Percentiles rank a stretch among this genome's conserved stretches.
These are phyloP conservation scores for Neurospora sp. DNA, from an alignment of 495 filamentous ascomycete species.

Conservation along the genomic window DNA sequence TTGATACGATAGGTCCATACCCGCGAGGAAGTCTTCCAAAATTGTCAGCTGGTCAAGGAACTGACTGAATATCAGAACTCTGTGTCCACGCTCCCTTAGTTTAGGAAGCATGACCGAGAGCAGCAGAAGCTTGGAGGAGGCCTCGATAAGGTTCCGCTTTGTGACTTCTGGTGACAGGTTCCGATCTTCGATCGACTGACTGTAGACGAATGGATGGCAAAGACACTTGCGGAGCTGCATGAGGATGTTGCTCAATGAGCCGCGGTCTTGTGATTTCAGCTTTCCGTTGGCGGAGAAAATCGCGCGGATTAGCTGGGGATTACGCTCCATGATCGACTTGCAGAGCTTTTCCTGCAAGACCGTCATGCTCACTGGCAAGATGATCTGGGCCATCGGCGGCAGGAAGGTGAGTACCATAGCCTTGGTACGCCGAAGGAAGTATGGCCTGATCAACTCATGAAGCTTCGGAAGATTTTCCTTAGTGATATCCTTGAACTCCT, in stretches of 20 bases:
- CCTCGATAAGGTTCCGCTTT: conserved; percentile 77
- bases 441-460: conserved; percentile 77
- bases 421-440: conserved; percentile 68
- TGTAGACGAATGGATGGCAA: conserved; percentile 95
- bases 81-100: conserved; percentile 76
- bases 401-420: conserved; percentile 79
- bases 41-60: conserved; percentile 84
- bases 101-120: conserved; percentile 86
- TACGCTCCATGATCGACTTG: conserved; percentile 85
- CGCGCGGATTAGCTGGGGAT: conserved; percentile 76
- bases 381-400: conserved; percentile 88
- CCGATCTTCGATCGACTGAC: conserved; percentile 74
- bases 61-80: conserved; percentile 93
- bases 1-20: conserved; percentile 57
- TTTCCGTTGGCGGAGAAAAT: conserved; percentile 56
- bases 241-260: conserved; percentile 82
- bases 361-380: conserved; percentile 87
- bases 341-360: conserved; percentile 88
- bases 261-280: conserved; percentile 57
- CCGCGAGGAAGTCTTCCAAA: conserved; percentile 79
- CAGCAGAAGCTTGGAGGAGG: conserved; percentile 80
- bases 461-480: conserved; percentile 70
- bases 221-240: conserved; percentile 93
- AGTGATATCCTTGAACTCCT: conserved; percentile 61
- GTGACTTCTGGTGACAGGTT: conserved; percentile 39